phyloP scores from a whole-genome alignment of 257 asterid genomes.

The Ballota nigra region DNA sequence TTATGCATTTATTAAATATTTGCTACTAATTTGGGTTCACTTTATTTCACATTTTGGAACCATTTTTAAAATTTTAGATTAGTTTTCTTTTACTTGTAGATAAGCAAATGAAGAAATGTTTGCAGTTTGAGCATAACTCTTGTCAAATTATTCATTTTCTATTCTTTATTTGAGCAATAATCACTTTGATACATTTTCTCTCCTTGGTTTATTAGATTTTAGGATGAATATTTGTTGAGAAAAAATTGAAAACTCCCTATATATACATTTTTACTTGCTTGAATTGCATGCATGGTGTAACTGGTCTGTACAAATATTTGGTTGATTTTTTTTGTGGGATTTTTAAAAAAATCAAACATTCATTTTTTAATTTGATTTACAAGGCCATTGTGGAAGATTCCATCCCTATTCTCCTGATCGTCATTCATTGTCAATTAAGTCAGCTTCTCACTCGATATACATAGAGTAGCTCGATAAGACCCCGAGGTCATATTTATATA shows the following conservation, averaged over 20 bases:
- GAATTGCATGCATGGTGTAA: too few relatives aligned
- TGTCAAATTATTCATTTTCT: too few relatives aligned
- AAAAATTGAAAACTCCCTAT: too few relatives aligned
- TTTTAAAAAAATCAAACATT: not conserved
- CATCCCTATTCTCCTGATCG: conserved; percentile 50
- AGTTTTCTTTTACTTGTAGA: not conserved
- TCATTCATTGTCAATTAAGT: conserved; percentile 48
- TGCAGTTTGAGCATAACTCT: too few relatives aligned
- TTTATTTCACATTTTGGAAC: not conserved
- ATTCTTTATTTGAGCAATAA: not conserved
- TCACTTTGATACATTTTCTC: not conserved
- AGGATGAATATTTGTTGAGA: not conserved
- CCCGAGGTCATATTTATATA: conserved; percentile 42
- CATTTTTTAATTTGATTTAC: conserved; percentile 42
- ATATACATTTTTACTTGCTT: not conserved
- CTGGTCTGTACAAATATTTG: too few relatives aligned
- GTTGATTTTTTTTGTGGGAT: not conserved
- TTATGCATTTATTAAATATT: not conserved
- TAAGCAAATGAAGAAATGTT: not conserved
- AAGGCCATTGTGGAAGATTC: conserved; percentile 62
- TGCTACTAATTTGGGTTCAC: not conserved
- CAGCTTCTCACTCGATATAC: conserved; percentile 50
- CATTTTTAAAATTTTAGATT: not conserved
- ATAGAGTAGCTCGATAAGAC: conserved; percentile 54
- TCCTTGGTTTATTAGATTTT: not conserved